These are phyloP conservation scores for Calamus simplicifolius DNA, from an alignment of 176 grass and related monocot genomes.

Conservation along the genomic window DNA sequence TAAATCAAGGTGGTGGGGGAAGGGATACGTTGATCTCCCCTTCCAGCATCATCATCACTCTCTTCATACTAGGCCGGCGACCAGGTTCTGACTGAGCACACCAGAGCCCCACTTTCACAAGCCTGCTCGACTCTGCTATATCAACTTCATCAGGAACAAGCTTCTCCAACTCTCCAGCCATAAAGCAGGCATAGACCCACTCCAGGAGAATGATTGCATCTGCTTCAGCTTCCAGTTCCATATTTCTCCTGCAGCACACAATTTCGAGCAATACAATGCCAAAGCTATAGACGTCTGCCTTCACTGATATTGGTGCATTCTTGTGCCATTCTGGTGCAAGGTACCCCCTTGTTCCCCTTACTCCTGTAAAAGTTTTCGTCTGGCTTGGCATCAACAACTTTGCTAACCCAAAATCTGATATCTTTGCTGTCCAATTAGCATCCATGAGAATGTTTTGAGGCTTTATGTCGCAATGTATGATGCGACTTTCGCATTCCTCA, in stretches of 20 bases:
- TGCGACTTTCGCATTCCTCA: constrained; percentile 19
- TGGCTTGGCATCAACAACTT: constrained; percentile 34
- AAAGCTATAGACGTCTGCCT: constrained; percentile 51
- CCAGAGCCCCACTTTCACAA: too few species aligned
- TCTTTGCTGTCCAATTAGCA: constrained; percentile 29
- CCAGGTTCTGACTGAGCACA: too few species aligned
- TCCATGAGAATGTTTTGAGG: constrained; percentile 53
- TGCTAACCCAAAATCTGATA: constrained; percentile 50
- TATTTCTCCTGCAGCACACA: constrained; percentile 15
- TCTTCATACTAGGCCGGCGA: too few species aligned
- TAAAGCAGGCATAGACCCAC: constrained; percentile 20
- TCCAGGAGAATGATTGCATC: constrained; percentile 14
- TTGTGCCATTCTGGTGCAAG: constrained; percentile 39
- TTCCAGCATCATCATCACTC: too few species aligned
- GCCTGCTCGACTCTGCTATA: too few species aligned
- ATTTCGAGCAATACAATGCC: constrained; percentile 50
- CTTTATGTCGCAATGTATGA: constrained; percentile 58
- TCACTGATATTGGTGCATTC: constrained; percentile 22
- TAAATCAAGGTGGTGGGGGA: too few species aligned
- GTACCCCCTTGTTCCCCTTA: constrained; percentile 41
- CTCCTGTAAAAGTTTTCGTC: constrained; percentile 28
- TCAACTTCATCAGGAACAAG: too few species aligned
- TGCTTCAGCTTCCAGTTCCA: constrained; percentile 6
- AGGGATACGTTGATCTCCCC: too few species aligned
- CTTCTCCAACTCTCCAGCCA: background rate